Conservation (phyloP, 108 stramenopile genomes). For the Conticribra weissflogii region DNA sequence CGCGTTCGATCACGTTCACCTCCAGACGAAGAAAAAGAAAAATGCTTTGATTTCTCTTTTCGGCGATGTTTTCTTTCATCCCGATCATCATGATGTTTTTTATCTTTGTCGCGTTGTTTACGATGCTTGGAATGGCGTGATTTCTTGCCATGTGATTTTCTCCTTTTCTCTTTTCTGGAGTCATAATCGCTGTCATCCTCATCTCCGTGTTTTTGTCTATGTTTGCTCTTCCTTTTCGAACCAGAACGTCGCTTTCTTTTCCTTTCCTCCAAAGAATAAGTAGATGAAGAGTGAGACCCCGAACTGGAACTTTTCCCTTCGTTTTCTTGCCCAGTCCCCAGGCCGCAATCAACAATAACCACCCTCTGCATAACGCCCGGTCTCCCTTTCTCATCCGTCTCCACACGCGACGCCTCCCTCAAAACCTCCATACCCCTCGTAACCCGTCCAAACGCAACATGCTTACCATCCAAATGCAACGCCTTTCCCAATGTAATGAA, state of each 20-base stretch:
- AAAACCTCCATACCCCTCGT: conserved; percentile 71
- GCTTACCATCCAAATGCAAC: conserved; percentile 81
- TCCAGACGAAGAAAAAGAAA: not conserved
- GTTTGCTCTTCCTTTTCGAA: conserved; percentile 5
- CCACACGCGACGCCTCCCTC: conserved; percentile 61
- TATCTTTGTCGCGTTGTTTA: conserved; percentile 16
- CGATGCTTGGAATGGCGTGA: conserved; percentile 9
- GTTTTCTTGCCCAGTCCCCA: conserved; percentile 5
- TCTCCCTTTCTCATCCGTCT: conserved; percentile 58
- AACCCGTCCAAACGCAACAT: conserved; percentile 85
- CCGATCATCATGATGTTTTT: not conserved
- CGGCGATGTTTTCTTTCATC: not conserved
- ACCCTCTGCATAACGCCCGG: conserved; percentile 67
- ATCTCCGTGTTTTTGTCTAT: conserved; percentile 7
- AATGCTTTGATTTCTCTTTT: not conserved
- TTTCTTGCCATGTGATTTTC: conserved; percentile 1
- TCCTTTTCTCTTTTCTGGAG: not conserved
- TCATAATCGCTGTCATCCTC: conserved; percentile 7
- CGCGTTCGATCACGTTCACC: not conserved
- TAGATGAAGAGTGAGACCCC: not conserved
- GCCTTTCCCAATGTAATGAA: conserved; percentile 72
- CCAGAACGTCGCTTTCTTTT: conserved; percentile 5
- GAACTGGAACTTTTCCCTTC: not conserved
- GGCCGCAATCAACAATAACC: conserved; percentile 83
- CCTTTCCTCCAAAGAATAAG: not conserved